These are phyloP conservation scores for Exobasidium rhododendri DNA, from an alignment of 1,284 basidiomycete genomes.

Conservation along the genomic window DNA sequence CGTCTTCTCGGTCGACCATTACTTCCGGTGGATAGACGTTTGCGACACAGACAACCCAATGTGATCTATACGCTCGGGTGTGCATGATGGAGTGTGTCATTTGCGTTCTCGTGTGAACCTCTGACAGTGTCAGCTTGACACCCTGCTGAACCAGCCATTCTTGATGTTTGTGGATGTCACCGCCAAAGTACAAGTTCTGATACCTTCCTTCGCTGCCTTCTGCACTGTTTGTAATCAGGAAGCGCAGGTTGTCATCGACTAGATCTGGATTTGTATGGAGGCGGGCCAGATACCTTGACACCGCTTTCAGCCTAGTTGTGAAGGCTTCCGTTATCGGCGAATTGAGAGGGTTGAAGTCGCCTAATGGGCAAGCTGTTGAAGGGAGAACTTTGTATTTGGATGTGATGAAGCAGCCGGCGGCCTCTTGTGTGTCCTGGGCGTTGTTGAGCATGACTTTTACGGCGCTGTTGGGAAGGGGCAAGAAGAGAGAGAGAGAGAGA, in stretches of 20 bases:
- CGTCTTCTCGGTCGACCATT: not conserved
- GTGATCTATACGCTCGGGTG: not conserved
- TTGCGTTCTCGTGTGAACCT: not conserved
- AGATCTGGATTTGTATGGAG: not conserved
- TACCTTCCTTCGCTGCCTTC: not conserved
- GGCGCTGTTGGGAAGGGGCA: too few species aligned
- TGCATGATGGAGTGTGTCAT: not conserved
- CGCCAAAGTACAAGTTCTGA: not conserved
- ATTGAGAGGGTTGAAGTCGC: not conserved
- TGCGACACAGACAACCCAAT: conserved; percentile 1
- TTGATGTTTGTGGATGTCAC: not conserved
- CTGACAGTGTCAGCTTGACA: not conserved
- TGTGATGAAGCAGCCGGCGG: not conserved
- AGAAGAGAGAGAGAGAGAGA: too few species aligned
- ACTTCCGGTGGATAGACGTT: conserved; percentile 1
- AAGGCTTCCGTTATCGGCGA: not conserved
- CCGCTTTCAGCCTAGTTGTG: not conserved
- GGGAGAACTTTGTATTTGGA: not conserved
- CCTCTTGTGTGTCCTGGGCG: not conserved
- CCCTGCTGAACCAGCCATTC: not conserved
- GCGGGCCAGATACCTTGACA: not conserved
- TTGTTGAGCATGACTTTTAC: not conserved
- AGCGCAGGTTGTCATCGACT: not conserved
- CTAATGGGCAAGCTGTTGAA: not conserved
- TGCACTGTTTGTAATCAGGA: not conserved